Percentiles rank a stretch among this genome's conserved stretches.
Conservation (phyloP, 805 yeast species). For the Kodamaea leandrae region DNA sequence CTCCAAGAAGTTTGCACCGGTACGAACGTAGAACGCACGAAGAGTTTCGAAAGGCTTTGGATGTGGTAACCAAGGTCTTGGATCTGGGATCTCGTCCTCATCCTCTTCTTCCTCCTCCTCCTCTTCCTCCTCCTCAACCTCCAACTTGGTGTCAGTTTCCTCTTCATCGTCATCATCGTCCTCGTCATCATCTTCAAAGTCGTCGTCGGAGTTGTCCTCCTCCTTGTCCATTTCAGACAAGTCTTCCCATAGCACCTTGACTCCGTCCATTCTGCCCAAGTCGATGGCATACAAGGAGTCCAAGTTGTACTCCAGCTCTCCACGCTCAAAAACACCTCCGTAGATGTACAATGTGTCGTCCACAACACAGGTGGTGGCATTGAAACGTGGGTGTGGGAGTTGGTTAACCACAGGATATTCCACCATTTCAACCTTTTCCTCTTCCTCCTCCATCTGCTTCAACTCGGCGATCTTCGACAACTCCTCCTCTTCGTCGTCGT, state of each 20-base stretch:
- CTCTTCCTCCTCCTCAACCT: slow-evolving; percentile 67
- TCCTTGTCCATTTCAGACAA: slow-evolving; percentile 53
- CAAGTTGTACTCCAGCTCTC: slow-evolving; percentile 79
- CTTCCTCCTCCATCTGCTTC: slow-evolving; percentile 36
- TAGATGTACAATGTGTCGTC: slow-evolving; percentile 81
- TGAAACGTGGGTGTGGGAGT: slow-evolving; percentile 87
- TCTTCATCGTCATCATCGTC: slow-evolving; percentile 62
- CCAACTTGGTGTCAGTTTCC: slow-evolving; percentile 57
- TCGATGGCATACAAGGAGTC: slow-evolving; percentile 87
- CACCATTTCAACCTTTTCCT: slow-evolving; percentile 35
- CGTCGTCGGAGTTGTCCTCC: slow-evolving; percentile 63
- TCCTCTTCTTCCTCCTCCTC: slow-evolving; percentile 59
- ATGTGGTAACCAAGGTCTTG: slow-evolving; percentile 95
- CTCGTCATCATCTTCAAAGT: slow-evolving; percentile 43
- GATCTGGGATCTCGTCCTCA: slow-evolving; percentile 78
- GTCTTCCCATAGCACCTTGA: slow-evolving; percentile 88
- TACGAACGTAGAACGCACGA: slow-evolving; percentile 79
- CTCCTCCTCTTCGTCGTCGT: slow-evolving; percentile 50
- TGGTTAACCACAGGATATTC: slow-evolving; percentile 57
- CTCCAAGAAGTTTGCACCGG: slow-evolving; percentile 82
- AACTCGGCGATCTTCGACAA: slow-evolving; percentile 36
- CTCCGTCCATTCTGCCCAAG: slow-evolving; percentile 82
- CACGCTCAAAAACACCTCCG: slow-evolving; percentile 89
- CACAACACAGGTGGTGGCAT: slow-evolving; percentile 78
- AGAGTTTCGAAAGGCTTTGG: slow-evolving; percentile 90